phyloP scores from a whole-genome alignment of 306 rosid species.

The cucumber (Cucumis sativus) region Cucumber_9930_V3 NC_026655.2:6666001-6666500 shows the following conservation, averaged over 20 bases:
- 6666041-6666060: neutral
- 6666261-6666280: neutral
- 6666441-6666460: neutral
- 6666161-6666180: neutral
- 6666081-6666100: constrained; percentile 7
- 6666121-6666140: too few species aligned
- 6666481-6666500: constrained; percentile 86
- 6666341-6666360: constrained; percentile 7
- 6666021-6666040: neutral
- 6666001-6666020: neutral
- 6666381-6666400: constrained; percentile 21
- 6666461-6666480: constrained; percentile 16
- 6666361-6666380: neutral
- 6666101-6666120: neutral
- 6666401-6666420: constrained; percentile 17
- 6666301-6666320: neutral
- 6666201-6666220: neutral
- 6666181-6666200: neutral
- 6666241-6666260: neutral
- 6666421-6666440: neutral
- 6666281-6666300: neutral
- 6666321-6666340: constrained; percentile 13
- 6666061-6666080: constrained; percentile 5
- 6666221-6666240: neutral
- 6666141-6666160: neutral